Conservation (phyloP, 169 alveolate species). For the Eimeria brunetti region DNA sequence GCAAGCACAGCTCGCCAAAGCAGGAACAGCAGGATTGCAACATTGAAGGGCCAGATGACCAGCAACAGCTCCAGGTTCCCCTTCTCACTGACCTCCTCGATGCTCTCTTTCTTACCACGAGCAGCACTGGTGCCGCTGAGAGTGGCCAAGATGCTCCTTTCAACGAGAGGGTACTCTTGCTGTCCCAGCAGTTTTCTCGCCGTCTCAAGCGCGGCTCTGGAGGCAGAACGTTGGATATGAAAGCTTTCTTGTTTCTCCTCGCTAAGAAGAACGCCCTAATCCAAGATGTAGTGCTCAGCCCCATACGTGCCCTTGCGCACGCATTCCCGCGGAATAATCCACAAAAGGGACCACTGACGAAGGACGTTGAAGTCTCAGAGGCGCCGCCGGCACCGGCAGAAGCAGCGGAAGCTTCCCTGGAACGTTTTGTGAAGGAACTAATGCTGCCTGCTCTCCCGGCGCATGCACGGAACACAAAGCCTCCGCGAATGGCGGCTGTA, state of each 20-base stretch:
- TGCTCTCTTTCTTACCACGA: slow-evolving; percentile 40
- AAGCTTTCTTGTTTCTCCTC: slow-evolving; percentile 25
- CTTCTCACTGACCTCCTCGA: slow-evolving; percentile 54
- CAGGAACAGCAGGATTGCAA: slow-evolving; percentile 48
- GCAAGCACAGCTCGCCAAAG: slow-evolving; percentile 1
- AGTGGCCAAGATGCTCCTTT: slow-evolving; percentile 5
- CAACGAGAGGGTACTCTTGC: slow-evolving; percentile 29
- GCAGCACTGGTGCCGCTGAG: slow-evolving; percentile 9
- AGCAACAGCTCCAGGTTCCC: slow-evolving; percentile 14
- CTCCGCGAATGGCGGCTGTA: slow-evolving; percentile 71
- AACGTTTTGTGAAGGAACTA: slow-evolving; percentile 46
- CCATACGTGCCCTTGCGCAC: slow-evolving; percentile 30
- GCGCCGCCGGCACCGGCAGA: slow-evolving; percentile 20
- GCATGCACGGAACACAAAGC: slow-evolving; percentile 59
- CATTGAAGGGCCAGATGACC: not conserved
- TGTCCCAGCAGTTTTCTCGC: slow-evolving; percentile 51
- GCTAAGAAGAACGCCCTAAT: slow-evolving; percentile 41
- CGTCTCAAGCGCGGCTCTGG: slow-evolving; percentile 58
- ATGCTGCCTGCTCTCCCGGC: slow-evolving; percentile 74
- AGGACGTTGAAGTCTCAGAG: not conserved
- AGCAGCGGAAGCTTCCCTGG: slow-evolving; percentile 5
- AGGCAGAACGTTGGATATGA: slow-evolving; percentile 50
- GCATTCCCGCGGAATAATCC: not conserved
- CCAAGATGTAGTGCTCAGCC: slow-evolving; percentile 47
- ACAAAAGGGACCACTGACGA: not conserved